These are phyloP conservation scores for Thelonectria blattea DNA, from an alignment of 2,329 filamentous ascomycete genomes.

Conservation along the genomic window DNA sequence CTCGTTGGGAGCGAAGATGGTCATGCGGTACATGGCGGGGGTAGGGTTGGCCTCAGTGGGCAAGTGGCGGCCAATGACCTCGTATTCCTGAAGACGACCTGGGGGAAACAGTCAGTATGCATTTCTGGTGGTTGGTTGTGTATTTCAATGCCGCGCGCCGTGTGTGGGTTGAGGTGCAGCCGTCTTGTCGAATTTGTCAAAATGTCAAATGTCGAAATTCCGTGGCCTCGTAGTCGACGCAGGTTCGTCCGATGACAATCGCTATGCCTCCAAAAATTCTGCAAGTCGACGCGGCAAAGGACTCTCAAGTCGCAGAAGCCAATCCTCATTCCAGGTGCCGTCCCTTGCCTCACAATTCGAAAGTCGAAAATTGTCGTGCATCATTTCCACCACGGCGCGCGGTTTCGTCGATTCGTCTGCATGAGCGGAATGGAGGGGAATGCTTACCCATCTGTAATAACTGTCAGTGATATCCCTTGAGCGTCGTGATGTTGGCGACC, in stretches of 20 bases:
- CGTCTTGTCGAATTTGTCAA: constrained; percentile 1
- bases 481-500: constrained; percentile 47
- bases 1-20: constrained; percentile 97
- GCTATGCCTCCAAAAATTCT: neutral
- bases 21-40: constrained; percentile 99
- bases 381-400: constrained; percentile 31
- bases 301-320: neutral
- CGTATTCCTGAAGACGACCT: constrained; percentile 99
- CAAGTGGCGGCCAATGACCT: constrained; percentile 99
- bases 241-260: neutral
- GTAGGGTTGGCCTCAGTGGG: constrained; percentile 96
- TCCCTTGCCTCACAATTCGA: constrained; percentile 7
- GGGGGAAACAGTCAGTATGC: constrained; percentile 44
- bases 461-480: constrained; percentile 47
- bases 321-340: constrained; percentile 15
- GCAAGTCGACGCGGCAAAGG: neutral
- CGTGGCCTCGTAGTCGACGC: neutral
- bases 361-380: constrained; percentile 33
- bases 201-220: constrained; percentile 8
- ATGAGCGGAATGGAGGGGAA: constrained; percentile 35
- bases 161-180: constrained; percentile 1
- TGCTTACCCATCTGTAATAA: constrained; percentile 66
- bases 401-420: constrained; percentile 33
- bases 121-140: neutral
- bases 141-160: constrained; percentile 17